phyloP scores from a whole-genome alignment of 371 early-diverging fungal genomes.

The Mucor saturninus region DNA sequence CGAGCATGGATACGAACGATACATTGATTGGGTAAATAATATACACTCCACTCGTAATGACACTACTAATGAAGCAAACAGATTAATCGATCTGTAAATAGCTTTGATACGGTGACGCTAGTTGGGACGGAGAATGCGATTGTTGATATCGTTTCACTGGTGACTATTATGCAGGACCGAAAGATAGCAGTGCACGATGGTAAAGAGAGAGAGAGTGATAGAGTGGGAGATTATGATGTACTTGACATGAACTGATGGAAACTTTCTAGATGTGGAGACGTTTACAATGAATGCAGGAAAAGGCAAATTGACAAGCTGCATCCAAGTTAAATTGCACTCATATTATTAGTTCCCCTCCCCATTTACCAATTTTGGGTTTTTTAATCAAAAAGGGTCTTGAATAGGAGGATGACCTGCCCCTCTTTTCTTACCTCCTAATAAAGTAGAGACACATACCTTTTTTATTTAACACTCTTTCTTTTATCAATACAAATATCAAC shows the following conservation, averaged over 20 bases:
- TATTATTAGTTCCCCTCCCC: conserved; percentile 7
- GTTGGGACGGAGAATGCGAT: conserved; percentile 51
- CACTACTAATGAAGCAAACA: not conserved
- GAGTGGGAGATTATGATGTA: no score
- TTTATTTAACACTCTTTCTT: not conserved
- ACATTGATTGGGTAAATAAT: conserved; percentile 44
- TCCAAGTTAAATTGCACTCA: conserved; percentile 44
- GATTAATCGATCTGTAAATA: conserved; percentile 37
- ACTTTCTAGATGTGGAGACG: conserved; percentile 40
- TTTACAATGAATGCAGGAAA: conserved; percentile 36
- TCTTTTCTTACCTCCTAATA: conserved; percentile 9
- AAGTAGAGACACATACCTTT: not conserved
- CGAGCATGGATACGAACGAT: conserved; percentile 50
- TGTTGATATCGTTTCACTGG: conserved; percentile 45
- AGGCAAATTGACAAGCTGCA: conserved; percentile 34
- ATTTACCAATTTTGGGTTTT: not conserved
- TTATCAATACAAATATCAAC: not conserved
- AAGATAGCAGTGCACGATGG: conserved; percentile 48
- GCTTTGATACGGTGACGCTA: conserved; percentile 40
- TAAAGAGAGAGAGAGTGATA: conserved; percentile 7
- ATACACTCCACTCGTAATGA: not conserved
- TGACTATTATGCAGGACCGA: conserved; percentile 42
- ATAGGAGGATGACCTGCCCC: not conserved
- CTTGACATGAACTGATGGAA: not conserved
- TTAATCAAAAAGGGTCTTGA: not conserved